These are phyloP conservation scores for Centaurea solstitialis DNA, from an alignment of 129 eudicot genomes.

Conservation along the genomic window DNA sequence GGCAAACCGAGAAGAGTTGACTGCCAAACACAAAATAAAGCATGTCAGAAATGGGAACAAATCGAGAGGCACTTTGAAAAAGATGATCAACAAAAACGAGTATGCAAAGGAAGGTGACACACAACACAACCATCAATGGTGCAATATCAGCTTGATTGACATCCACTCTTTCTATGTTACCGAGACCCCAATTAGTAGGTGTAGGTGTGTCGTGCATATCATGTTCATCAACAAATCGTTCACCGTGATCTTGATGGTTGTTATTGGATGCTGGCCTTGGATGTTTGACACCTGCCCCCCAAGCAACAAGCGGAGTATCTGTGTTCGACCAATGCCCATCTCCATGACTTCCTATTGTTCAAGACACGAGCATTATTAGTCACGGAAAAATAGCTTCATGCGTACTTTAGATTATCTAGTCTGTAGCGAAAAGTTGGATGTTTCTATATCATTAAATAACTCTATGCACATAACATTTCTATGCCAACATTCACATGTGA, in stretches of 20 bases:
- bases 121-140: conserved; percentile 79
- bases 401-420: not conserved
- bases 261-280: conserved; percentile 56
- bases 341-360: conserved; percentile 86
- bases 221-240: conserved; percentile 89
- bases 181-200: conserved; percentile 93
- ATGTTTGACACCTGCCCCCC: conserved; percentile 95
- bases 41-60: conserved; percentile 27
- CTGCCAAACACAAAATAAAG: conserved; percentile 45
- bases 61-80: not conserved
- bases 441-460: too few species aligned
- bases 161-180: conserved; percentile 81
- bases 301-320: conserved; percentile 95
- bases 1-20: conserved; percentile 96
- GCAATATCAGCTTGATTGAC: conserved; percentile 99
- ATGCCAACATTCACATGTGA: not conserved
- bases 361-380: not conserved
- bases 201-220: conserved; percentile 80
- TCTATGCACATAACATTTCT: too few species aligned
- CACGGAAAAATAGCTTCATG: not conserved
- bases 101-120: conserved; percentile 24
- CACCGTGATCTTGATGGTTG: conserved; percentile 45
- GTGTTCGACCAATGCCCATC: conserved; percentile 96
- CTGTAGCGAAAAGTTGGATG: too few species aligned
- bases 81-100: not conserved